A percentile compares a stretch with the other conserved stretches of the same genome.
Conservation (phyloP, 345 rosid genomes). For the Pistacia atlantica region DNA sequence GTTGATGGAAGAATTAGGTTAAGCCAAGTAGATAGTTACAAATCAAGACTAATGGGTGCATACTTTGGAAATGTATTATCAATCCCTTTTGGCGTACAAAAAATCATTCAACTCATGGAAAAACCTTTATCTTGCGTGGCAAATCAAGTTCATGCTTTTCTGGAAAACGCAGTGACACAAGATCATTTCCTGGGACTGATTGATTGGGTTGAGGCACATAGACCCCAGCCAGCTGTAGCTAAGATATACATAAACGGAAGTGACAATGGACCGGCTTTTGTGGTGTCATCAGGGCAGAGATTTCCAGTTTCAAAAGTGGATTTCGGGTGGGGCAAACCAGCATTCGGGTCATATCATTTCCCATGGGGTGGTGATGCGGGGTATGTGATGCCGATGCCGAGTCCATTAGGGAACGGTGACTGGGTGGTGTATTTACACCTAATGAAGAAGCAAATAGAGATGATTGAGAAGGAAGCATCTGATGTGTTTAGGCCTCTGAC, state of each 20-base stretch:
- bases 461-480: slow-evolving; percentile 38
- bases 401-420: slow-evolving; percentile 50
- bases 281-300: slow-evolving; percentile 72
- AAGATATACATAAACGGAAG: slow-evolving; percentile 49
- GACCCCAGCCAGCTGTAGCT: slow-evolving; percentile 53
- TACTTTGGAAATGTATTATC: slow-evolving; percentile 78
- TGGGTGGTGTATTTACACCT: slow-evolving; percentile 67
- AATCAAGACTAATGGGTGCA: slow-evolving; percentile 22
- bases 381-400: slow-evolving; percentile 74
- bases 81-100: slow-evolving; percentile 51
- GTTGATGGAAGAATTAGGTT: slow-evolving; percentile 70
- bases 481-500: slow-evolving; percentile 39
- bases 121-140: slow-evolving; percentile 60
- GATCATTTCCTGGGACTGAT: slow-evolving; percentile 75
- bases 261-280: slow-evolving; percentile 59
- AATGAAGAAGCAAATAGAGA: slow-evolving; percentile 26
- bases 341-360: slow-evolving; percentile 62
- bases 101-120: slow-evolving; percentile 34
- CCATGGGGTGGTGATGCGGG: slow-evolving; percentile 58
- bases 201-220: slow-evolving; percentile 76
- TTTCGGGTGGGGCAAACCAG: slow-evolving; percentile 66
- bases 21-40: slow-evolving; percentile 8
- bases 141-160: slow-evolving; percentile 49
- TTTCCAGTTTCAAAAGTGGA: slow-evolving; percentile 53
- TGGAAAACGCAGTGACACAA: slow-evolving; percentile 38